phyloP scores from a whole-genome alignment of 2,329 filamentous ascomycete species.

The Fusarium continuum region DNA sequence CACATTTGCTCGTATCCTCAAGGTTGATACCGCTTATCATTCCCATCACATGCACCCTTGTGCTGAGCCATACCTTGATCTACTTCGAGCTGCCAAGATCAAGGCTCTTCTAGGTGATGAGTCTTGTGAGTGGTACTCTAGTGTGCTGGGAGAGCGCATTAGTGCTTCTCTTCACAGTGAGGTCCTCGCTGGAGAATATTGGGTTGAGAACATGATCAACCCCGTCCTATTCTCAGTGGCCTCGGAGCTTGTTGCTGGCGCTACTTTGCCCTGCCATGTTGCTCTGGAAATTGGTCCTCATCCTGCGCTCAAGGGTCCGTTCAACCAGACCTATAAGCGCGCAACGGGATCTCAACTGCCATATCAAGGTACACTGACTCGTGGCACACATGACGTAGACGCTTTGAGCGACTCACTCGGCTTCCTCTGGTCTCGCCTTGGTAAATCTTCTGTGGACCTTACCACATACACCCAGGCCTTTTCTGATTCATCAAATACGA shows the following conservation, averaged over 20 bases:
- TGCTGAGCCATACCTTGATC: conserved; percentile 18
- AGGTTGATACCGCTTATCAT: conserved; percentile 59
- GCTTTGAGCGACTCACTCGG: conserved; percentile 25
- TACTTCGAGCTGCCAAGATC: neutral
- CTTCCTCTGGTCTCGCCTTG: conserved; percentile 24
- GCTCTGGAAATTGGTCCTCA: conserved; percentile 57
- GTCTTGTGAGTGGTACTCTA: conserved; percentile 31
- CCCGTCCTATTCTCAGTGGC: conserved; percentile 39
- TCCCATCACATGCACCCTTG: conserved; percentile 56
- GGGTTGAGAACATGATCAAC: conserved; percentile 40
- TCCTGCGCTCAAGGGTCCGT: conserved; percentile 57
- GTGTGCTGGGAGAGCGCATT: conserved; percentile 2
- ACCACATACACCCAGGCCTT: neutral
- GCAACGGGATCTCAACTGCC: neutral
- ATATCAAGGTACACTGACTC: conserved; percentile 17
- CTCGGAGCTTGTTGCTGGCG: conserved; percentile 4
- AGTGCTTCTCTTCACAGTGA: neutral
- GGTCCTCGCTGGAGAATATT: conserved; percentile 22
- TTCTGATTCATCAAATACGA: neutral
- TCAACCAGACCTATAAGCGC: conserved; percentile 51
- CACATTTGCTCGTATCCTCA: conserved; percentile 45
- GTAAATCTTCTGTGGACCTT: neutral
- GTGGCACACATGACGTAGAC: conserved; percentile 29
- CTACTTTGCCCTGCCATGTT: neutral
- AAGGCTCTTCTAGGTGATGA: neutral